Evolutionary conservation across 805 yeast species (phyloP).

Genomic region (Torulaspora indica): DNA sequence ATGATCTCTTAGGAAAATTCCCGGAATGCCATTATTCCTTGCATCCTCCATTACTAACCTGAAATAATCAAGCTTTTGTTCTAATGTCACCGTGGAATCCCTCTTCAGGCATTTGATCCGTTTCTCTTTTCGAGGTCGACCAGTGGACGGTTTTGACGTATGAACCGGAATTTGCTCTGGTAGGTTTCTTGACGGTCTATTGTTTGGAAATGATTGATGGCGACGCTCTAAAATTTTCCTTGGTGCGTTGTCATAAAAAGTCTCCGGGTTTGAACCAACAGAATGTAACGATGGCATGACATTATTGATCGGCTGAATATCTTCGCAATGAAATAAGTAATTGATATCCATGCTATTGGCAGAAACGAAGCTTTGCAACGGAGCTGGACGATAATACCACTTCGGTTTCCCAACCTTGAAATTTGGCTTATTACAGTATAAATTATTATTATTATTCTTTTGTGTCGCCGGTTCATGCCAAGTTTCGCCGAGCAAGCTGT

Average conservation of each 20-base stretch:
- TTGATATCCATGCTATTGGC: constrained; percentile 12
- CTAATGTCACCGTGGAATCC: constrained; percentile 12
- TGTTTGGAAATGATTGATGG: not conserved
- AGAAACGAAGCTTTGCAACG: constrained; percentile 7
- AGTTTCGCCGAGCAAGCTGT: not conserved
- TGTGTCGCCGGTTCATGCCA: constrained; percentile 9
- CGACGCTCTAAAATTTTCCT: not conserved
- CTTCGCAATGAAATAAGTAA: constrained; percentile 9
- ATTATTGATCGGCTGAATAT: not conserved
- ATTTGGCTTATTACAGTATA: not conserved
- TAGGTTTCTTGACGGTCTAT: not conserved
- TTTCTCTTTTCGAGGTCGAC: constrained; percentile 12
- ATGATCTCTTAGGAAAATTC: constrained; percentile 15
- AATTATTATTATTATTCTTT: constrained; percentile 6
- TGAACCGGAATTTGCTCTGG: not conserved
- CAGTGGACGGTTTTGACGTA: constrained; percentile 1
- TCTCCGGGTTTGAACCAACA: not conserved
- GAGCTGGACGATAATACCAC: not conserved
- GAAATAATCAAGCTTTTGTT: constrained; percentile 11
- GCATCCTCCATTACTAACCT: constrained; percentile 8
- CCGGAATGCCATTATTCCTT: constrained; percentile 7
- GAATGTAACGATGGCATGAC: not conserved
- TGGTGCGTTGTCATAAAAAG: not conserved
- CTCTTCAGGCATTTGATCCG: constrained; percentile 14
- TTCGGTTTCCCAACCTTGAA: constrained; percentile 12